Base-by-base conservation (phyloP, 129 eudicot species). In the Cynara cardunculus region DNA sequence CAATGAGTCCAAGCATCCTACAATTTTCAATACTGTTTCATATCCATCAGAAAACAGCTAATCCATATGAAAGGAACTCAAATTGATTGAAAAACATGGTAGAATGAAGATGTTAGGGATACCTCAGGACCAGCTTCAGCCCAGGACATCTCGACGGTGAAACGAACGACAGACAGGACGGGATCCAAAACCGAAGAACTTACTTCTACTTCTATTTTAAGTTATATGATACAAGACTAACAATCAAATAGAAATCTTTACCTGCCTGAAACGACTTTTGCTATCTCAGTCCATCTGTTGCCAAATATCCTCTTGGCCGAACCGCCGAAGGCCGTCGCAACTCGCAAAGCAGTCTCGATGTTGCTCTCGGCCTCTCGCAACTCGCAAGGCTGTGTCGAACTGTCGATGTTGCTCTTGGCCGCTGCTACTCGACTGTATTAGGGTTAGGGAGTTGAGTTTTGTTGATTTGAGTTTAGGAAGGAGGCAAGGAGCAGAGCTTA, bases 231-330 rank as follows among this genome's bases (percentile, higher is more conserved):
- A 28, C 25, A 70, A 70, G 22, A 11, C 0, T 16, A 25, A 3
- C 1, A 71, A 80, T 32, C 30, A 53, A 69, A 73, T 32, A 41
- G 22, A 76, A 82, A 28, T 41, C 73, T 73, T 82, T 89, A 95
- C 99, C 99, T 95, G 85, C 99, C 99, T 77, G 99, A 92, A 71
- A 95, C 99, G 71, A 95, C 99, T 93, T 95, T 95, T 6, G 99
- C 99, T 78, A 95, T 95, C 83, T 92, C 99, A 27, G 99, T 95
- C 99, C 99, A 95, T 77, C 99, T 83, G 85, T 92, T 95, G 39
- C 99, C 99, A 81, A 92, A 95, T 67, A 95, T 85, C 94, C 89
- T 92, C 69, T 92, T 97, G 53, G 99, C 99, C 98, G n/a, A n/a
- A n/a, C n/a, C n/a, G n/a, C n/a, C n/a, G n/a, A n/a, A n/a, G n/a